A percentile compares a stretch with the other conserved stretches of the same genome.
Conservation (phyloP, 352 stramenopile genomes). For the Globisporangium nodosum region DNA sequence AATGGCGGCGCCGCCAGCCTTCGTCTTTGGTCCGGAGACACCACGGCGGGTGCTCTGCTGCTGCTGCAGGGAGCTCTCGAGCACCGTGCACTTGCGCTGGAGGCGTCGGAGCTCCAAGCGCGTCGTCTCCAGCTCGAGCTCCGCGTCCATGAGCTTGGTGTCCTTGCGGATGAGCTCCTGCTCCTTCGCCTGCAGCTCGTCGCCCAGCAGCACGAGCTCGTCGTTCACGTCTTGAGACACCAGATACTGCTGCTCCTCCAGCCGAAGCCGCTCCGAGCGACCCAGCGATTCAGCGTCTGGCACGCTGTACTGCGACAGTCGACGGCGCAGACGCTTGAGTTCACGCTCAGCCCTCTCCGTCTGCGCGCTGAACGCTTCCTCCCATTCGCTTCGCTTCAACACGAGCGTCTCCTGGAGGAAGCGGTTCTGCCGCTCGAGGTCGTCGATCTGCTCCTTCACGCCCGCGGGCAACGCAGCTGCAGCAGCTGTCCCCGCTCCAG, state of each 20-base stretch:
- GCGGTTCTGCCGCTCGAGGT: conserved; percentile 45
- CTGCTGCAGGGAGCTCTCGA: conserved; percentile 13
- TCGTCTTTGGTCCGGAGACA: not conserved
- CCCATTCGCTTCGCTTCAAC: conserved; percentile 68
- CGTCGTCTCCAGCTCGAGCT: conserved; percentile 68
- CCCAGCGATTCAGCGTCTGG: conserved; percentile 10
- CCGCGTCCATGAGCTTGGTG: conserved; percentile 54
- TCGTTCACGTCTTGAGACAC: conserved; percentile 36
- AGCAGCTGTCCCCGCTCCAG: too few relatives aligned
- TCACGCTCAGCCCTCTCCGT: conserved; percentile 56
- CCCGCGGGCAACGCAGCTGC: not conserved
- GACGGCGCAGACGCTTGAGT: conserved; percentile 36
- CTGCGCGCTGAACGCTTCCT: conserved; percentile 33
- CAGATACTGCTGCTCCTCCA: conserved; percentile 49
- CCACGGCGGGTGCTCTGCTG: not conserved
- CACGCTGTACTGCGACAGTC: conserved; percentile 30
- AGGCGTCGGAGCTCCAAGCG: conserved; percentile 52
- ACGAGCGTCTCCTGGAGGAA: conserved; percentile 54
- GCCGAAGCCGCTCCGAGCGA: conserved; percentile 18
- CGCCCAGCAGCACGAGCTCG: conserved; percentile 31
- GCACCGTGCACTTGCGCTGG: conserved; percentile 24
- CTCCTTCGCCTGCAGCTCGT: conserved; percentile 48
- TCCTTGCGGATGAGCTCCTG: conserved; percentile 50
- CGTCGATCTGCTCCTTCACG: conserved; percentile 24
- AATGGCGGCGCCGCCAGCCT: conserved; percentile 1